phyloP scores from a whole-genome alignment of 495 filamentous ascomycete genomes.

The Acidiella bohemica region DNA sequence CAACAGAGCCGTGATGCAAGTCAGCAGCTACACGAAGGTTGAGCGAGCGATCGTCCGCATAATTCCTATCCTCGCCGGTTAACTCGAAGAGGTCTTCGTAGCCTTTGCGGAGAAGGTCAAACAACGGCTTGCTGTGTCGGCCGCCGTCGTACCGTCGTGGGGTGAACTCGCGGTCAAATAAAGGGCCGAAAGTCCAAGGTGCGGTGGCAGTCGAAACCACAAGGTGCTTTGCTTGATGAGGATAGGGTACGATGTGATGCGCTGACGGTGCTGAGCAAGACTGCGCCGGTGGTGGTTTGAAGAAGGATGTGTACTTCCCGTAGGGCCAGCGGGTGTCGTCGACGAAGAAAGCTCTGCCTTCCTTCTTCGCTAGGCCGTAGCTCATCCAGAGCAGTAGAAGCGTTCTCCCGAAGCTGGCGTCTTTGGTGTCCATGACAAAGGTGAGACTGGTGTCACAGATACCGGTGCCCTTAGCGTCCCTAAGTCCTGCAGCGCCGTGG shows the following conservation, averaged over 20 bases:
- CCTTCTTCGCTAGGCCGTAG: constrained; percentile 57
- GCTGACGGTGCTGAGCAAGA: constrained; percentile 46
- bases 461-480: constrained; percentile 11
- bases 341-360: constrained; percentile 58
- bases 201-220: constrained; percentile 53
- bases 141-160: constrained; percentile 34
- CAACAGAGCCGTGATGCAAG: constrained; percentile 31
- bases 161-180: constrained; percentile 39
- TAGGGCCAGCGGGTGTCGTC: constrained; percentile 68
- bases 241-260: constrained; percentile 55
- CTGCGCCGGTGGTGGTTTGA: constrained; percentile 44
- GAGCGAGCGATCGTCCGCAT: constrained; percentile 38
- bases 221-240: constrained; percentile 52
- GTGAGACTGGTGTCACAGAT: constrained; percentile 55
- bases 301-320: constrained; percentile 53
- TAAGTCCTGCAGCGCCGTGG: constrained; percentile 23
- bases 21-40: constrained; percentile 32
- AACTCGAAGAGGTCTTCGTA: constrained; percentile 54
- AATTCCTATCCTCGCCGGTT: constrained; percentile 40
- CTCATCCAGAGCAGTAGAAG: constrained; percentile 63
- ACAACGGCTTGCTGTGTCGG: constrained; percentile 40
- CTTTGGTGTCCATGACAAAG: constrained; percentile 51
- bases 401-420: constrained; percentile 54
- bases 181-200: constrained; percentile 41
- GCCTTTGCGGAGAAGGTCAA: constrained; percentile 45